Evolutionary conservation across 129 eudicot genomes (phyloP).

Genomic region (Glebionis coronaria): DNA sequence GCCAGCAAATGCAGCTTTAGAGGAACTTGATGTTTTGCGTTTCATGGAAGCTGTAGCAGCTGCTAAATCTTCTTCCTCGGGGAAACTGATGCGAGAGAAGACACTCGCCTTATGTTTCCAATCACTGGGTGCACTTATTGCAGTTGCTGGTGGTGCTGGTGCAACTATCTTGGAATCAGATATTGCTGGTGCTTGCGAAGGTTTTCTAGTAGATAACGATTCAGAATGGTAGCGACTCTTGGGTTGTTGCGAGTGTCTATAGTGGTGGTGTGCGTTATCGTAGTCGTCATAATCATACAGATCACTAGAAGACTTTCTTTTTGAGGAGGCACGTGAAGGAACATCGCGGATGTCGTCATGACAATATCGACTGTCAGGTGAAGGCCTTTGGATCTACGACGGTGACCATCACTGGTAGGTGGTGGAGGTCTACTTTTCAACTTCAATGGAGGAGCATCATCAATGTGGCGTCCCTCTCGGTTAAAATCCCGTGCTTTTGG

Average conservation of each 20-base stretch:
- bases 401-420: no score
- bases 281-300: conserved; percentile 37
- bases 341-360: conserved; percentile 49
- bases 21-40: conserved; percentile 47
- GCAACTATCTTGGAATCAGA: conserved; percentile 35
- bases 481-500: conserved; percentile 52
- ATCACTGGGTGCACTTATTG: conserved; percentile 26
- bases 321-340: no score
- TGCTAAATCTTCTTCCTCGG: no score
- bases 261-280: conserved; percentile 34
- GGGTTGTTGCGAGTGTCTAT: conserved; percentile 34
- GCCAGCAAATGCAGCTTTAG: conserved; percentile 27
- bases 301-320: conserved; percentile 37
- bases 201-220: conserved; percentile 33
- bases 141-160: conserved; percentile 21
- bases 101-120: no score
- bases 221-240: conserved; percentile 44
- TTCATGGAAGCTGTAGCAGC: conserved; percentile 54
- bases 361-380: conserved; percentile 44
- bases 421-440: no score
- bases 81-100: no score
- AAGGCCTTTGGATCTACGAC: conserved; percentile 43
- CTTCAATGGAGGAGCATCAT: no score
- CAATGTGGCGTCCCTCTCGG: no score
- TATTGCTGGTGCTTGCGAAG: conserved; percentile 34